A percentile compares a stretch with the other conserved stretches of the same genome.
Conservation (phyloP, 2,329 filamentous ascomycete genomes). For the Fusarium sarcochroum region DNA sequence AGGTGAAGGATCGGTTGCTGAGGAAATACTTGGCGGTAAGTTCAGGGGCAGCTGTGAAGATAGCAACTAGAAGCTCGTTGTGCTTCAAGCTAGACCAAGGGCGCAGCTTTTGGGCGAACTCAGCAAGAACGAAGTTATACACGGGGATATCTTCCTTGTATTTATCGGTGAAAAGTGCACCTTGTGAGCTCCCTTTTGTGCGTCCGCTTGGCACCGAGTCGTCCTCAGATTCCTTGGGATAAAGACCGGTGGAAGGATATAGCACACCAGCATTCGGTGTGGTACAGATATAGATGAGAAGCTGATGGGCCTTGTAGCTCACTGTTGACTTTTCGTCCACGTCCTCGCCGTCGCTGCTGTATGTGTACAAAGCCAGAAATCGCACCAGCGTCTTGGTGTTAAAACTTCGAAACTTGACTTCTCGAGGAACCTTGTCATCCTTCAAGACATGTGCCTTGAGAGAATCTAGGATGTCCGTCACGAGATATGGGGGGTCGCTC, state of each 20-base stretch:
- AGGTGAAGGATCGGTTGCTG: slow-evolving; percentile 82
- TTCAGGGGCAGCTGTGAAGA: slow-evolving; percentile 87
- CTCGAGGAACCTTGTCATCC: slow-evolving; percentile 80
- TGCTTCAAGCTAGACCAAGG: slow-evolving; percentile 88
- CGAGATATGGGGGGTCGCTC: slow-evolving; percentile 81
- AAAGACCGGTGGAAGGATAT: slow-evolving; percentile 84
- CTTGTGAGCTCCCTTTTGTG: slow-evolving; percentile 69
- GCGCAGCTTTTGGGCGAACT: slow-evolving; percentile 82
- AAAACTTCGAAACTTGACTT: slow-evolving; percentile 81
- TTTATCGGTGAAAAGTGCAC: slow-evolving; percentile 77
- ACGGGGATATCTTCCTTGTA: slow-evolving; percentile 78
- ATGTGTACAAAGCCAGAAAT: slow-evolving; percentile 79
- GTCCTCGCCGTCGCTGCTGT: slow-evolving; percentile 62
- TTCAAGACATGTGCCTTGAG: slow-evolving; percentile 80
- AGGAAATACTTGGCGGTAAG: slow-evolving; percentile 90
- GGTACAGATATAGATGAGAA: slow-evolving; percentile 83
- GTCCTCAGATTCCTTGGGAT: slow-evolving; percentile 78
- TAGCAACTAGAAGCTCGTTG: slow-evolving; percentile 82
- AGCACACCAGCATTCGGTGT: slow-evolving; percentile 80
- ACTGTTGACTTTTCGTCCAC: slow-evolving; percentile 65
- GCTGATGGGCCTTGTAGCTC: slow-evolving; percentile 78
- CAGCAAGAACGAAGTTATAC: slow-evolving; percentile 82
- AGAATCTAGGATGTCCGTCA: slow-evolving; percentile 80
- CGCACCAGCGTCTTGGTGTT: slow-evolving; percentile 80
- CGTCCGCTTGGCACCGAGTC: slow-evolving; percentile 54